phyloP scores from a whole-genome alignment of 768 basidiomycete genomes.

The Rhodotorula kratochvilovae region DNA sequence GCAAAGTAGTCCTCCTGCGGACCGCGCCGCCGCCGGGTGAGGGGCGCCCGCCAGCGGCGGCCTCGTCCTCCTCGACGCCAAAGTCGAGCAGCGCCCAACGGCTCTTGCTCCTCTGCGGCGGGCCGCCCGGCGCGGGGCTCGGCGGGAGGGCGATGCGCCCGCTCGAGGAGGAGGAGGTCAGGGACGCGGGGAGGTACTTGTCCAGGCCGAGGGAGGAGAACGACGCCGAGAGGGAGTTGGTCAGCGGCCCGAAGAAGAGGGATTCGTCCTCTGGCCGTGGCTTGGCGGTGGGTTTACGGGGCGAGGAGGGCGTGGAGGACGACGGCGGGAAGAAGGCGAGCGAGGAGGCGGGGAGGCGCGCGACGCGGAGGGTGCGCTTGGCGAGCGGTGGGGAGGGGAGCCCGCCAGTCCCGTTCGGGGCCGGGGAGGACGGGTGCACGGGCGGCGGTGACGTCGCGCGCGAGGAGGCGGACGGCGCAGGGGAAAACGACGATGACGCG shows the following conservation, averaged over 20 bases:
- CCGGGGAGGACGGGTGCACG: background rate
- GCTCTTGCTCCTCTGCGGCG: background rate
- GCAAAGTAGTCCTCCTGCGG: background rate
- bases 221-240: background rate
- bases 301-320: background rate
- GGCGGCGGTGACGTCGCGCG: background rate
- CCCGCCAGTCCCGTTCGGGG: background rate
- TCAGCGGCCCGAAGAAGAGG: slow-evolving; percentile 24
- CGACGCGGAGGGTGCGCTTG: slow-evolving; percentile 25
- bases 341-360: slow-evolving; percentile 14
- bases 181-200: background rate
- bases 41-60: background rate
- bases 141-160: background rate
- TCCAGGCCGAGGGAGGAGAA: background rate
- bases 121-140: background rate
- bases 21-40: no score
- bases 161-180: background rate
- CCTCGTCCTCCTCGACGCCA: slow-evolving; percentile 14
- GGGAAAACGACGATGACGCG: background rate
- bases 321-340: slow-evolving; percentile 31
- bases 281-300: background rate
- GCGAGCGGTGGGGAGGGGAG: background rate
- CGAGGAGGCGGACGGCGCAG: background rate
- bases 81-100: slow-evolving; percentile 13
- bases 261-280: background rate